These are phyloP conservation scores for Hyaloscypha finlandica DNA, from an alignment of 495 filamentous ascomycete genomes.

Conservation along the genomic window DNA sequence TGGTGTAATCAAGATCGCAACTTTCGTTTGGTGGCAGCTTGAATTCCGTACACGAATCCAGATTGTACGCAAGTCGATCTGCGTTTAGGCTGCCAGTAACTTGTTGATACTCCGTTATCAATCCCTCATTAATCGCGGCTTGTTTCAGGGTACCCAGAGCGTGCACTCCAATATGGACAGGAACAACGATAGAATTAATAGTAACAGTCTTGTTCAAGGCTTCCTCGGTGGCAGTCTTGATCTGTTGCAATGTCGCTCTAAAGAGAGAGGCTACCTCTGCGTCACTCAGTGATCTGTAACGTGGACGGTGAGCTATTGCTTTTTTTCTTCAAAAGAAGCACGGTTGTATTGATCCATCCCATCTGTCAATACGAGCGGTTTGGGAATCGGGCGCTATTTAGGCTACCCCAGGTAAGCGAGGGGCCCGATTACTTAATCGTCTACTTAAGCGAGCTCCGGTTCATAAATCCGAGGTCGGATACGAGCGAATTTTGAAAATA, in stretches of 20 bases:
- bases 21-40: constrained; percentile 2
- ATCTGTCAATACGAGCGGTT: too few relatives aligned
- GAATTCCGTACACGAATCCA: constrained; percentile 5
- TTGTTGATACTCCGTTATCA: constrained; percentile 3
- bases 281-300: not conserved
- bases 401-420: too few relatives aligned
- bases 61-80: constrained; percentile 3
- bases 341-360: too few relatives aligned
- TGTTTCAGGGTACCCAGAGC: not conserved
- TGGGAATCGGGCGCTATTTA: too few relatives aligned
- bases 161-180: not conserved
- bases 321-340: not conserved
- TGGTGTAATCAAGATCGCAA: not conserved
- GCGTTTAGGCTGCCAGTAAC: not conserved
- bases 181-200: constrained; percentile 6
- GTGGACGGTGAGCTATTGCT: not conserved
- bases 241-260: constrained; percentile 7
- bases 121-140: constrained; percentile 1
- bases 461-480: too few relatives aligned
- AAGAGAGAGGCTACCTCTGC: constrained; percentile 3
- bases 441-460: too few relatives aligned
- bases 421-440: too few relatives aligned
- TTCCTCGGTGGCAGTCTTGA: too few relatives aligned
- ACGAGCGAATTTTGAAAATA: too few relatives aligned
- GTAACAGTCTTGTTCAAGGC: constrained; percentile 1